Conservation (phyloP, 2,329 filamentous ascomycete species). For the Pyrenochaeta sp. region DNA sequence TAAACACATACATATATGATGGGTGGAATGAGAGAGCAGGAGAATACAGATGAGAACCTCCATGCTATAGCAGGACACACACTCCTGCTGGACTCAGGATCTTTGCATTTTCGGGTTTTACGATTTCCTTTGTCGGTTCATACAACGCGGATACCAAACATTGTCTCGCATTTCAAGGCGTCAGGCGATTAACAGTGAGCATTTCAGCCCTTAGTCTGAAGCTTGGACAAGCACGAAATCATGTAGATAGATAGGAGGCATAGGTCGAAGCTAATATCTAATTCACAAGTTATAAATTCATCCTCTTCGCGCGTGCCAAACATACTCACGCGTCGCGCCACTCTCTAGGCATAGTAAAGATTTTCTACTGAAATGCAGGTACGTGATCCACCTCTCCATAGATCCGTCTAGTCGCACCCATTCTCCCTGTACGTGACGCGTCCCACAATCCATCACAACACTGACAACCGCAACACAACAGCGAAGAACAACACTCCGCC, state of each 20-base stretch:
- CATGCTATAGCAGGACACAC: not conserved
- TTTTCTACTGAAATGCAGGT: not conserved
- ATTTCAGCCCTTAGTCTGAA: not conserved
- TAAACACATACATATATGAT: constrained; percentile 10
- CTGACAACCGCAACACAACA: not conserved
- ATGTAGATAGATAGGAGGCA: not conserved
- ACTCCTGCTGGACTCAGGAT: not conserved
- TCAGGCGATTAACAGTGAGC: not conserved
- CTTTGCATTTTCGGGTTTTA: not conserved
- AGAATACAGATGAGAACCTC: constrained; percentile 1
- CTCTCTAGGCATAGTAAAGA: not conserved
- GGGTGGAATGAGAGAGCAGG: not conserved
- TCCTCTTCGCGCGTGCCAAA: not conserved
- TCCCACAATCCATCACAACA: not conserved
- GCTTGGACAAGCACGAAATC: not conserved
- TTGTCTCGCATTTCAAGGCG: constrained; percentile 5
- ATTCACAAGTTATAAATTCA: not conserved
- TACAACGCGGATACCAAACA: constrained; percentile 5
- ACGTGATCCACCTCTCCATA: no score
- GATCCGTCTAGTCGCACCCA: no score
- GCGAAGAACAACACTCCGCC: not conserved
- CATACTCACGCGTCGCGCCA: not conserved
- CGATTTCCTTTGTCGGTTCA: constrained; percentile 1
- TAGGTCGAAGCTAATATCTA: not conserved
- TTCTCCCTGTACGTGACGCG: not conserved